Base-by-base conservation (phyloP, 257 asterid genomes). In the Nicotiana knightiana region DNA sequence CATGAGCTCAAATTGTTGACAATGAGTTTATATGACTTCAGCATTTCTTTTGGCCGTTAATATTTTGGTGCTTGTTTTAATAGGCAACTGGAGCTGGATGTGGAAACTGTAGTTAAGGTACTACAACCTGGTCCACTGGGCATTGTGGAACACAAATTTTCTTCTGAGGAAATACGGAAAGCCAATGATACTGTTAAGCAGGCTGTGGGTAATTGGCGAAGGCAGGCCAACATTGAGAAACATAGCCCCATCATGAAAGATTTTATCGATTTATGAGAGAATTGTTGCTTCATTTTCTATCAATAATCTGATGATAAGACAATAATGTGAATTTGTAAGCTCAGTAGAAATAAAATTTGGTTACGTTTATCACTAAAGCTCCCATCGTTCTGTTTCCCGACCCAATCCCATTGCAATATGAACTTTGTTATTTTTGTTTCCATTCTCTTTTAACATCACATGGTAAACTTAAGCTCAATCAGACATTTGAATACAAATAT, bases 81-180 rank as follows among this genome's bases (percentile, higher is more conserved):
- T 88, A 96, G 99, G 93, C 91, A 89, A 87, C 87, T 95, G 86
- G 99, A 93, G 88, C 91, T 88, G 82, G 99, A 93, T 75, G n/a
- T 93, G 91, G 99, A 93, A 83, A 93, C 97, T 67, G 98, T 95
- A 46, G 92, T 91, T 78, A 91, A 83, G 83, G 97, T 90, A 37
- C 90, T 95, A 75, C 98, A 93, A 81, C 99, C 99, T 70, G 98
- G 99, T 21, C 98, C 98, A 5, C 77, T 95, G 89, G 99, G 99
- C 82, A 91, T 95, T 67, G 68, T 93, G 15, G 98, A 95, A 84
- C 99, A 92, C 94, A 92, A 92, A 87, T 95, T 93, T 88, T 86
- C 93, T 37, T 90, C 88, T 0, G 93, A 91, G 79, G 98, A 95
- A 93, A 90, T 95, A 67, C 81, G 84, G 55, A 87, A 81, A 82